Conservation (phyloP, 176 grass and related monocot genomes). For the Ampelocalamus luodianensis region DNA sequence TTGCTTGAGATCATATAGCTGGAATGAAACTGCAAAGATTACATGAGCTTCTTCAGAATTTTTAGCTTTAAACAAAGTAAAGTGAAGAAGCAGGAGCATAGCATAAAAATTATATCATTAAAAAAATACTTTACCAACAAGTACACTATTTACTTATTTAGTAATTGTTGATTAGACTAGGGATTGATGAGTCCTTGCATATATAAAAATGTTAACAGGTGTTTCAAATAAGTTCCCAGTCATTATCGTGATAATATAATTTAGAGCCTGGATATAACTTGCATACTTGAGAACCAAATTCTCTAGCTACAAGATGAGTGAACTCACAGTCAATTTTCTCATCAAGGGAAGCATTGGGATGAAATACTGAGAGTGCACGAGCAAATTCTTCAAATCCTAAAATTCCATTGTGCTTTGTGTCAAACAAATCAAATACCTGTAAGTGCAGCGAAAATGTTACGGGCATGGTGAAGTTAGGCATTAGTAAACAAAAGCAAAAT, state of each 20-base stretch:
- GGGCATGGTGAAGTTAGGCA: neutral
- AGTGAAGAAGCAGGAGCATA: neutral
- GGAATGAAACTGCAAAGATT: constrained; percentile 79
- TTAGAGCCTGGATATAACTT: neutral
- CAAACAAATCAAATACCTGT: constrained; percentile 96
- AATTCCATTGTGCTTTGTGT: constrained; percentile 96
- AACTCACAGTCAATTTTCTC: constrained; percentile 94
- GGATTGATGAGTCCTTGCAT: neutral
- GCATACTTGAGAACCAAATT: constrained; percentile 35
- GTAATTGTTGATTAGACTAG: neutral
- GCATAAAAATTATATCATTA: constrained; percentile 1
- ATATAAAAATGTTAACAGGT: neutral
- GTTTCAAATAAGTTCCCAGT: constrained; percentile 23
- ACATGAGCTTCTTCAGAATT: constrained; percentile 21
- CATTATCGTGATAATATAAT: neutral
- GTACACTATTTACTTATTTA: constrained; percentile 24
- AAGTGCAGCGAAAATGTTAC: constrained; percentile 32
- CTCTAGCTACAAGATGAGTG: constrained; percentile 23
- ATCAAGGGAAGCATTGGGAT: constrained; percentile 85
- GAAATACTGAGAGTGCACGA: constrained; percentile 90
- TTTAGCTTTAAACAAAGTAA: neutral
- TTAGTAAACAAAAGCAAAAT: neutral
- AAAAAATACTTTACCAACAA: neutral
- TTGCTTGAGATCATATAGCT: constrained; percentile 96
- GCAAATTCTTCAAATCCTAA: constrained; percentile 97